Conservation (phyloP, 1,139 yeast genomes). For the Saccharomyces hybrid region DNA sequence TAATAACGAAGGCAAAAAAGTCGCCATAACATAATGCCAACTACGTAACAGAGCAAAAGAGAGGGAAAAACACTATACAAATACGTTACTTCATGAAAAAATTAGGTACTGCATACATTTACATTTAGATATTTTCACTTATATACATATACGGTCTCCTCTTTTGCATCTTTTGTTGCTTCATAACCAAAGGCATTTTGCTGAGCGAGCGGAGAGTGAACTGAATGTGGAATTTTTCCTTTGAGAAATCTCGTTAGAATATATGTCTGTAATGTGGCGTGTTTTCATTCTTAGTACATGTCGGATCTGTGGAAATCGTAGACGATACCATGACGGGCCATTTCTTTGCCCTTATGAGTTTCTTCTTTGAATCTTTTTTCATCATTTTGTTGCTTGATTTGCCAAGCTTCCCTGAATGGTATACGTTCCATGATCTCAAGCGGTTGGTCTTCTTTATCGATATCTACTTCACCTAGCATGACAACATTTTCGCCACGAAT, state of each 20-base stretch:
- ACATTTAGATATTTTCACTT: background rate
- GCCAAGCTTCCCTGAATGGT: slow-evolving; percentile 54
- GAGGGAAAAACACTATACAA: background rate
- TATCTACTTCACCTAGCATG: slow-evolving; percentile 91
- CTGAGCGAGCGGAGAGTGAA: background rate
- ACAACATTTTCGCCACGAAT: slow-evolving; percentile 97
- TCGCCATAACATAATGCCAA: background rate
- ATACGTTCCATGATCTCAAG: slow-evolving; percentile 50
- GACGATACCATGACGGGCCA: slow-evolving; percentile 47
- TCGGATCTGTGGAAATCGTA: slow-evolving; percentile 49
- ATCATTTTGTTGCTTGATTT: slow-evolving; percentile 37
- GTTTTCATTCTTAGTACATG: slow-evolving; percentile 36
- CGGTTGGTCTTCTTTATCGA: slow-evolving; percentile 75
- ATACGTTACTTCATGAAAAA: background rate
- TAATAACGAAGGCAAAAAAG: background rate
- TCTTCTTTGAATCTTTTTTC: slow-evolving; percentile 38
- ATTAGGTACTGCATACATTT: background rate
- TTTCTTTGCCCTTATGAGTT: slow-evolving; percentile 42
- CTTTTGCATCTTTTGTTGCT: background rate
- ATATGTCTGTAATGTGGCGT: background rate
- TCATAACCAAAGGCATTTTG: background rate
- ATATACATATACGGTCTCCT: slow-evolving; percentile 3
- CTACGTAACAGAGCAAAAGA: background rate
- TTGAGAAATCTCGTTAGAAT: background rate
- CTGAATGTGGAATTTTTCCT: background rate